Evolutionary conservation across 495 filamentous ascomycete species (phyloP).

Genomic region (Aspergillus sparsus): DNA sequence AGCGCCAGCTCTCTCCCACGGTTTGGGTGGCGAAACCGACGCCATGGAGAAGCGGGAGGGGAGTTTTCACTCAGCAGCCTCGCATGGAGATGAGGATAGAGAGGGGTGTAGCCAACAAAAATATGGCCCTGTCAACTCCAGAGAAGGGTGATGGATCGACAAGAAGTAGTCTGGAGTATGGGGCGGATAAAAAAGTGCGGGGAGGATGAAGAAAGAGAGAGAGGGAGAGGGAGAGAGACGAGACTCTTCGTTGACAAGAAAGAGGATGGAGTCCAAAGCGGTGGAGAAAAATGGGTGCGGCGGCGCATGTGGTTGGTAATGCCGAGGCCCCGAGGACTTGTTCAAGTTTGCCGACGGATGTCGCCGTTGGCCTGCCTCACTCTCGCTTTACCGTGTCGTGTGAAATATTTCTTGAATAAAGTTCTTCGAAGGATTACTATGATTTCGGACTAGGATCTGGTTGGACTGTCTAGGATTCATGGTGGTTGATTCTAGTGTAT

Average conservation of each 20-base stretch:
- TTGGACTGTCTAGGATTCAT: no score
- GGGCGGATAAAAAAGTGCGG: conserved; percentile 16
- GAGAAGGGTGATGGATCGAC: conserved; percentile 10
- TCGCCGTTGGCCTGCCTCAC: neutral
- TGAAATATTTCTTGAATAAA: no score
- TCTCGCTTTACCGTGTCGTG: no score
- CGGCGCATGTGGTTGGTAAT: conserved; percentile 20
- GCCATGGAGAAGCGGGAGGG: conserved; percentile 40
- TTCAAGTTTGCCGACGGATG: conserved; percentile 15
- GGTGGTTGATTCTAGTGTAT: no score
- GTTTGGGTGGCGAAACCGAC: conserved; percentile 86
- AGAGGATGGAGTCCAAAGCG: conserved; percentile 16
- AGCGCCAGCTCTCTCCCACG: conserved; percentile 83
- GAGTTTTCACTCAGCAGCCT: conserved; percentile 31
- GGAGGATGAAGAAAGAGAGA: conserved; percentile 18
- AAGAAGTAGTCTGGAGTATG: conserved; percentile 18
- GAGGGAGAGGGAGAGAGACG: conserved; percentile 8
- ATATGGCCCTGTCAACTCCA: conserved; percentile 4
- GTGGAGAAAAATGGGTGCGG: conserved; percentile 18
- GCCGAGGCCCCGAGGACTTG: conserved; percentile 18
- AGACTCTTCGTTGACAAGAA: neutral
- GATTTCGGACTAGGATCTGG: no score
- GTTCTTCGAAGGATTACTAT: no score
- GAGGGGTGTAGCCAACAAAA: conserved; percentile 1
- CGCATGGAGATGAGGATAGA: conserved; percentile 34